Evolutionary conservation across 306 rosid species (phyloP).

Genomic region (Quercus glauca): DNA sequence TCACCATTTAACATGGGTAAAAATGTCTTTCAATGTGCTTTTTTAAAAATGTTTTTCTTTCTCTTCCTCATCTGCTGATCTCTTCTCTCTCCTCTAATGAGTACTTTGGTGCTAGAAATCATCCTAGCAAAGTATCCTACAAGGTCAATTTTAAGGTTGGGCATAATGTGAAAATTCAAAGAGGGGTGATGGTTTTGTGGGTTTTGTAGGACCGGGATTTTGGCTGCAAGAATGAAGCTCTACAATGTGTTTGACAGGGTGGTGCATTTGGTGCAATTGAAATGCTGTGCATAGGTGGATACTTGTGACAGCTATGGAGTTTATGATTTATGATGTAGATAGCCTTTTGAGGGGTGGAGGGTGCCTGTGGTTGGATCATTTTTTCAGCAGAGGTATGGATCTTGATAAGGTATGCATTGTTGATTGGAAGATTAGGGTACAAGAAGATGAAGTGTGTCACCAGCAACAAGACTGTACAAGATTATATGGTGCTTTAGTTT

Average conservation of each 20-base stretch:
- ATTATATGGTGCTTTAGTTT: neutral
- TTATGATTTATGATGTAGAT: conserved; percentile 69
- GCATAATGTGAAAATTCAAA: too few relatives aligned
- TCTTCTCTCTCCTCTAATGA: too few relatives aligned
- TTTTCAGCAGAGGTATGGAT: conserved; percentile 70
- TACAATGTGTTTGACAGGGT: conserved; percentile 76
- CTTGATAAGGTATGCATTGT: conserved; percentile 70
- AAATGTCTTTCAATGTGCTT: too few relatives aligned
- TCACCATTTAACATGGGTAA: too few relatives aligned
- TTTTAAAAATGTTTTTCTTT: too few relatives aligned
- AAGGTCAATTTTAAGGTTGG: too few relatives aligned
- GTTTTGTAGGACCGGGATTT: conserved; percentile 47
- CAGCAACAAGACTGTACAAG: conserved; percentile 42
- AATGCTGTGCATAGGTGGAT: conserved; percentile 92
- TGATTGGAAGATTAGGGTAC: conserved; percentile 81
- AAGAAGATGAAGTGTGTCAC: conserved; percentile 92
- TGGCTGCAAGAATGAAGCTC: conserved; percentile 80
- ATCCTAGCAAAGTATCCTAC: too few relatives aligned
- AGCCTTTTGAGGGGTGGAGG: conserved; percentile 87
- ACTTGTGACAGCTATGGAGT: conserved; percentile 68
- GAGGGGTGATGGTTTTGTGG: too few relatives aligned
- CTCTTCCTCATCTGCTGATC: too few relatives aligned
- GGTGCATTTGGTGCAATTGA: conserved; percentile 78
- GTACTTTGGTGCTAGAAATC: too few relatives aligned
- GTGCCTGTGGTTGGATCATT: conserved; percentile 84